Conservation (phyloP, 208 protist genomes). For the Sergeia podlipaevii region DNA sequence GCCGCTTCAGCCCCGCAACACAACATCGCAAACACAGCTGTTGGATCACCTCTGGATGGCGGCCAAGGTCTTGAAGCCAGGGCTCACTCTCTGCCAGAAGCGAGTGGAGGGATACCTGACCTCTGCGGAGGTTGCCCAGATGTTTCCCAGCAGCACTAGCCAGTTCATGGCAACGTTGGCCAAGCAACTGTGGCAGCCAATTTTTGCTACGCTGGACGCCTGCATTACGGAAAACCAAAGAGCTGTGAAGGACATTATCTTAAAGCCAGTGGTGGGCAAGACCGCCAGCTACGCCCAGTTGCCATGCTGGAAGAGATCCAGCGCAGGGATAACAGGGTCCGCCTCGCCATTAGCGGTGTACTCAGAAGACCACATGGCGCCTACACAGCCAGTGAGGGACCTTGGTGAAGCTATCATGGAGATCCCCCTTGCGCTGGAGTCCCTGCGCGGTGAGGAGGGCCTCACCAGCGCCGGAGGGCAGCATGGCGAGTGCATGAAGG, state of each 20-base stretch:
- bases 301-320: slow-evolving; percentile 24
- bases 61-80: slow-evolving; percentile 19
- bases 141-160: slow-evolving; percentile 25
- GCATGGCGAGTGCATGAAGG: slow-evolving; percentile 27
- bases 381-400: slow-evolving; percentile 45
- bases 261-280: slow-evolving; percentile 36
- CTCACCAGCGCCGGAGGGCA: not conserved
- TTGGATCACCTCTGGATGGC: slow-evolving; percentile 16
- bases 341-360: slow-evolving; percentile 10
- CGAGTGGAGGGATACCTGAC: slow-evolving; percentile 30
- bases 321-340: not conserved
- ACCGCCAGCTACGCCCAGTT: slow-evolving; percentile 30
- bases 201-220: slow-evolving; percentile 27
- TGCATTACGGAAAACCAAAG: slow-evolving; percentile 19
- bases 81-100: slow-evolving; percentile 24
- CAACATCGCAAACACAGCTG: slow-evolving; percentile 6
- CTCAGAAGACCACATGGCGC: slow-evolving; percentile 31
- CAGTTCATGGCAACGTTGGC: slow-evolving; percentile 17
- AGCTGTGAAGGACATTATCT: slow-evolving; percentile 25
- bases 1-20: slow-evolving; percentile 8
- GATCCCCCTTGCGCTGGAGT: slow-evolving; percentile 67
- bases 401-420: slow-evolving; percentile 84
- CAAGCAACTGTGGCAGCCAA: slow-evolving; percentile 37
- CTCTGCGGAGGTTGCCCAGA: slow-evolving; percentile 20
- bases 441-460: slow-evolving; percentile 24